phyloP scores from a whole-genome alignment of 352 stramenopile species.

The Globisporangium irregulare region DNA sequence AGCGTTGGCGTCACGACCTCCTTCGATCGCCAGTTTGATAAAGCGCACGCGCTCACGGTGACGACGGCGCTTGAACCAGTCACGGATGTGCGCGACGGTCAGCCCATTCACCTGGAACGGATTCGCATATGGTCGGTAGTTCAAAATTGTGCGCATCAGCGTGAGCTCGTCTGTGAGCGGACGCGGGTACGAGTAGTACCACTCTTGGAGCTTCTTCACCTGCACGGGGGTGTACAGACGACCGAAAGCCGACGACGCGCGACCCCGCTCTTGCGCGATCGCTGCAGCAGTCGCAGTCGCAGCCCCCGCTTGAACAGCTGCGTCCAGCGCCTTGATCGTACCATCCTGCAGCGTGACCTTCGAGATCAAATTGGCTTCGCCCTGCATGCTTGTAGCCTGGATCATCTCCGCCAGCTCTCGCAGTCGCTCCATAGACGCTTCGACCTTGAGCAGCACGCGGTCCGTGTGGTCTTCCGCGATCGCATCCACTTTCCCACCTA shows the following conservation, averaged over 20 bases:
- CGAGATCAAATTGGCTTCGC: constrained; percentile 71
- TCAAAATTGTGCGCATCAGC: constrained; percentile 81
- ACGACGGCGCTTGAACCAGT: constrained; percentile 85
- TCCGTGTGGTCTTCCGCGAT: constrained; percentile 78
- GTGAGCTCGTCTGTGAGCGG: constrained; percentile 77
- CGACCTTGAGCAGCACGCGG: constrained; percentile 69
- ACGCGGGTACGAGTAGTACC: constrained; percentile 80
- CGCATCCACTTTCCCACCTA: constrained; percentile 37
- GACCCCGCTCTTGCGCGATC: constrained; percentile 70
- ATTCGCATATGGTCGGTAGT: constrained; percentile 75
- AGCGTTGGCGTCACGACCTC: constrained; percentile 46
- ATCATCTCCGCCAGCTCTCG: constrained; percentile 77
- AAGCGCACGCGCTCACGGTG: constrained; percentile 79
- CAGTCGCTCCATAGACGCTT: constrained; percentile 65
- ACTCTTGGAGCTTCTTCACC: constrained; percentile 79
- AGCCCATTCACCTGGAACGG: constrained; percentile 57
- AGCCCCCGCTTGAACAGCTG: constrained; percentile 59
- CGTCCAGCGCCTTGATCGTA: constrained; percentile 55
- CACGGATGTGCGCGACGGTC: constrained; percentile 66
- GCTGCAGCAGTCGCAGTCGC: constrained; percentile 59
- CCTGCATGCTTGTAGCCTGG: constrained; percentile 82
- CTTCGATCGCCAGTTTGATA: constrained; percentile 69
- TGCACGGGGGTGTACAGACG: constrained; percentile 62
- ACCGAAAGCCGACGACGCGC: constrained; percentile 45
- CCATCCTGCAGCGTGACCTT: constrained; percentile 66